phyloP scores from a whole-genome alignment of 495 filamentous ascomycete species.

The Neurospora sp. region DNA sequence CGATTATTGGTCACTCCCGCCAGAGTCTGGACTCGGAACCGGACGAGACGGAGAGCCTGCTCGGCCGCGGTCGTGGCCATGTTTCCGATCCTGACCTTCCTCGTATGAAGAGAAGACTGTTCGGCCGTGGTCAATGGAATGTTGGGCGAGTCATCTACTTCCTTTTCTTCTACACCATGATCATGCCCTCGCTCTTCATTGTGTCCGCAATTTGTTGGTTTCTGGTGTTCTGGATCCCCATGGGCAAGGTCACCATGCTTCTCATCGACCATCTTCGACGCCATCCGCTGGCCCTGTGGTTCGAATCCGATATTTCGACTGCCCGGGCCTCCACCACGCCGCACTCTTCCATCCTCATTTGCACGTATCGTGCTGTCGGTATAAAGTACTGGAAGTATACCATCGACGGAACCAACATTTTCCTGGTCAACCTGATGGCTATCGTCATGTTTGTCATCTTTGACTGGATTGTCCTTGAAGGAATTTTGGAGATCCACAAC shows the following conservation, averaged over 20 bases:
- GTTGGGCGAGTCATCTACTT: constrained; percentile 92
- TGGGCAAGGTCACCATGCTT: constrained; percentile 90
- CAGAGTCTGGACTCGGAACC: constrained; percentile 75
- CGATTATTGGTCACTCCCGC: constrained; percentile 79
- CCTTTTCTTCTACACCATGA: constrained; percentile 87
- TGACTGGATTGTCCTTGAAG: constrained; percentile 72
- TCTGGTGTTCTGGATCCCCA: constrained; percentile 94
- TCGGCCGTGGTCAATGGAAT: constrained; percentile 94
- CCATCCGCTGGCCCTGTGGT: constrained; percentile 85
- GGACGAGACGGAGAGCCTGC: constrained; percentile 80
- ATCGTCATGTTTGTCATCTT: constrained; percentile 87
- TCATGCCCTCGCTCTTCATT: constrained; percentile 79
- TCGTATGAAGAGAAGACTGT: constrained; percentile 76
- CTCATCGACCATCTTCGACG: constrained; percentile 86
- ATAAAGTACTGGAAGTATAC: constrained; percentile 99
- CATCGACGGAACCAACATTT: constrained; percentile 95
- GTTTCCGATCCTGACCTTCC: constrained; percentile 35
- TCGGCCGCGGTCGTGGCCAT: constrained; percentile 48
- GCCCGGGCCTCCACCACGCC: constrained; percentile 56
- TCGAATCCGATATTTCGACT: constrained; percentile 75
- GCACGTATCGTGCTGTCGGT: constrained; percentile 93
- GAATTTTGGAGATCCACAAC: constrained; percentile 54
- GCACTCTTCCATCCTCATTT: constrained; percentile 82
- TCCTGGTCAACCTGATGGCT: constrained; percentile 90
- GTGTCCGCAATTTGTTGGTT: constrained; percentile 90